Evolutionary conservation across 495 filamentous ascomycete genomes (phyloP), one percentile per base, ranked within the genome.

Genomic region (Podospora conica): DNA sequence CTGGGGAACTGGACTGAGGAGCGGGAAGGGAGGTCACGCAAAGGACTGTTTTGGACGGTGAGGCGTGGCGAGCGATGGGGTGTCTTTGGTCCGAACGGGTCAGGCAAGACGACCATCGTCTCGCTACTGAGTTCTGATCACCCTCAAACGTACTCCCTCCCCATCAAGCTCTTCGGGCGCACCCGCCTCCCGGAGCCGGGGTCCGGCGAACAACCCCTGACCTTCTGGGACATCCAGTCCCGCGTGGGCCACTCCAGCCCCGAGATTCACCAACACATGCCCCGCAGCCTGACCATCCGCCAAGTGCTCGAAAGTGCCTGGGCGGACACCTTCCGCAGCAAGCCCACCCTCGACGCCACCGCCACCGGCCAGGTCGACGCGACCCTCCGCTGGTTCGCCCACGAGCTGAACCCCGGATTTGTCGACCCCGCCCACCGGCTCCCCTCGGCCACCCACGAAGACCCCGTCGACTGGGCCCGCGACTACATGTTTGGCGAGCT

Each of bases 111-210:
- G 0, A 98, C 95, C 0, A 81, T 98, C 59, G 83, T 97, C 18
- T 95, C 93, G 2, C 81, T 98, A 15, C 90, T 98, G 67, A 95
- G 91, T 40, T 97, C 93, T 3, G 95, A 98, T 73, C 95, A 98
- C 67, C 95, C 95, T 0, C 93, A 97, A 74, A 85, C 93, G 1
- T 98, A 98, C 75, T 91, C 91, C 3, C 84, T 90, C 24, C 93
- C 93, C 18, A 88, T 98, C 59, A 86, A 85, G 66, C 79, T 97
- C 48, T 97, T 98, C 68, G 91, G 92, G 2, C 87, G 88, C 23
- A 88, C 88, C 55, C 85, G 95, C 9, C 83, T 97, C 3, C 92
- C 93, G 1, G 83, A 88, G 59, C 82, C 81, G 0, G 78, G 77
- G 0, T 82, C 80, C 0, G 92, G 90, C 15, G 71, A 85, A 59